phyloP scores from a whole-genome alignment of 2,329 filamentous ascomycete species.

The Fusarium verrucosum region DNA sequence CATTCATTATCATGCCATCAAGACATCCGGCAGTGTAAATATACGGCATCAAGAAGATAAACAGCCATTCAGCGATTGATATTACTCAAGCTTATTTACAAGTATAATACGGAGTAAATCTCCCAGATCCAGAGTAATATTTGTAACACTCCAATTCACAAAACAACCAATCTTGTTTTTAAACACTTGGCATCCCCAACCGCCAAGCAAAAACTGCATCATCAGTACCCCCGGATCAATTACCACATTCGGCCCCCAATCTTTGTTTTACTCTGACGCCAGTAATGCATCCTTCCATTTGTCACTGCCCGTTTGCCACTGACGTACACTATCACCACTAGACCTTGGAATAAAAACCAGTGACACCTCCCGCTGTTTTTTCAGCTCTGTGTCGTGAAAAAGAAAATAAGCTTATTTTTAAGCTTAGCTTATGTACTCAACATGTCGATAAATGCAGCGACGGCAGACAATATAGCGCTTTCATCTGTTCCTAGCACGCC shows the following conservation, averaged over 20 bases:
- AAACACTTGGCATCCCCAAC: slow-evolving; percentile 9
- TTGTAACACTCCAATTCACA: background rate
- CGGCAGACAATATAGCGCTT: background rate
- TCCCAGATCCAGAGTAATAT: background rate
- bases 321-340: slow-evolving; percentile 2
- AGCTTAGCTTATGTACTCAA: slow-evolving; percentile 8
- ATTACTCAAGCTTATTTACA: too few species aligned
- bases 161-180: slow-evolving; percentile 16
- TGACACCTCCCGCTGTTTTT: background rate
- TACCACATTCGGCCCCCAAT: background rate
- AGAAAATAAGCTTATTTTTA: slow-evolving; percentile 30
- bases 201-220: slow-evolving; percentile 28
- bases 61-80: too few species aligned
- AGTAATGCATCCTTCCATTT: background rate
- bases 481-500: slow-evolving; percentile 16
- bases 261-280: background rate
- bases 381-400: background rate
- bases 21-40: background rate
- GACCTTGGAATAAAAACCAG: background rate
- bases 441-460: background rate
- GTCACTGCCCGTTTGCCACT: slow-evolving; percentile 9
- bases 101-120: background rate
- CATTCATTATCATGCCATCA: too few species aligned
- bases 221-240: slow-evolving; percentile 1
- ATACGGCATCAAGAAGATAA: background rate